These are phyloP conservation scores for Amanita subjunquillea DNA, from an alignment of 768 basidiomycete genomes.

Conservation along the genomic window DNA sequence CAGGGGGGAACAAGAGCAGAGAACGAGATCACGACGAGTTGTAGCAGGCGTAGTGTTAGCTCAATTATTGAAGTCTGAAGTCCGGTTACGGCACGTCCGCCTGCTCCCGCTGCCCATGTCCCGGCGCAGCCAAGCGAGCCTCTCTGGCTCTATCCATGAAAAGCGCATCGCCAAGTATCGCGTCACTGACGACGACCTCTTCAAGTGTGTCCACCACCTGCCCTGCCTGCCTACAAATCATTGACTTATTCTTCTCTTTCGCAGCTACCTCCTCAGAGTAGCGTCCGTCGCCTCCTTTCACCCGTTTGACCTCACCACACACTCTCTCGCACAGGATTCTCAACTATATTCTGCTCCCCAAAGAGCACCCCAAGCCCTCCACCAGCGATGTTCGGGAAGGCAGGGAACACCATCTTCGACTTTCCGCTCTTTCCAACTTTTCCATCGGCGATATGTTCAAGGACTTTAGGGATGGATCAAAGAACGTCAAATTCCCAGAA, in stretches of 20 bases:
- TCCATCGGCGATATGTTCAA: slow-evolving; percentile 74
- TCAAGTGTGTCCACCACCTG: slow-evolving; percentile 43
- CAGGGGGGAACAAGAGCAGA: background rate
- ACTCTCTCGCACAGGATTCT: slow-evolving; percentile 42
- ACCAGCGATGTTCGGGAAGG: slow-evolving; percentile 31
- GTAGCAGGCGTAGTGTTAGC: slow-evolving; percentile 4
- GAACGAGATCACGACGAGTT: slow-evolving; percentile 14
- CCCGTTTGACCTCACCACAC: slow-evolving; percentile 9
- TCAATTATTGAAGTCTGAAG: background rate
- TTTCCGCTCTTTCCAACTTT: slow-evolving; percentile 59
- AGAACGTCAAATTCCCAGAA: slow-evolving; percentile 89
- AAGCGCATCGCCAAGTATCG: slow-evolving; percentile 66
- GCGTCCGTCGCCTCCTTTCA: slow-evolving; percentile 44
- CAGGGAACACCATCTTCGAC: slow-evolving; percentile 57
- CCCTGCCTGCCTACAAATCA: slow-evolving; percentile 9
- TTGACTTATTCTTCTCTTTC: slow-evolving; percentile 3
- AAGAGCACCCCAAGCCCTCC: slow-evolving; percentile 24
- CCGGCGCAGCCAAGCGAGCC: slow-evolving; percentile 63
- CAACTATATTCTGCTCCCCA: slow-evolving; percentile 60
- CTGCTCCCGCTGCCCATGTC: slow-evolving; percentile 38
- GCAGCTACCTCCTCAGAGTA: slow-evolving; percentile 73
- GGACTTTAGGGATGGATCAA: slow-evolving; percentile 67
- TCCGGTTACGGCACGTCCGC: background rate
- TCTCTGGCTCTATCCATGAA: slow-evolving; percentile 40
- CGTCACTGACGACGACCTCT: slow-evolving; percentile 78